Percentiles rank a stretch among this genome's conserved stretches.
phyloP scores from a whole-genome alignment of 2,329 filamentous ascomycete species.

The Sclerotiophoma versabilis region DNA sequence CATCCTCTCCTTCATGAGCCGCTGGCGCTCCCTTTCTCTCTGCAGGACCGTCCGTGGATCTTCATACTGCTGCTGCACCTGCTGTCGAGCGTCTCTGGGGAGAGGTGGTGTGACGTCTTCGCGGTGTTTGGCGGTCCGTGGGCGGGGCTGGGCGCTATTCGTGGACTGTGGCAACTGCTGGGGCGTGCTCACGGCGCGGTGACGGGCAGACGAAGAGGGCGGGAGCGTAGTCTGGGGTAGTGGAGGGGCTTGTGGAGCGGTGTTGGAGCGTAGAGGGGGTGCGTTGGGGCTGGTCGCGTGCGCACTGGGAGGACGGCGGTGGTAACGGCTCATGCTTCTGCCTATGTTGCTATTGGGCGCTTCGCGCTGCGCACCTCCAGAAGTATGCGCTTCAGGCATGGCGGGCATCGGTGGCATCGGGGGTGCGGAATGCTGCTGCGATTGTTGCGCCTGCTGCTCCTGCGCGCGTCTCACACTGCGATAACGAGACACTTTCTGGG shows the following conservation, averaged over 20 bases:
- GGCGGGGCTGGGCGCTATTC: constrained; percentile 35
- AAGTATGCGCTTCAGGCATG: constrained; percentile 6
- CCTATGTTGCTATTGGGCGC: constrained; percentile 25
- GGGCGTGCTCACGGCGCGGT: constrained; percentile 39
- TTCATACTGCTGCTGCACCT: constrained; percentile 35
- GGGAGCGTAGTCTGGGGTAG: constrained; percentile 18
- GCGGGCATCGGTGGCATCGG: constrained; percentile 29
- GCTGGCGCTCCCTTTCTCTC: constrained; percentile 42
- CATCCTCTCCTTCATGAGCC: constrained; percentile 38
- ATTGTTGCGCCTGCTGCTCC: constrained; percentile 36
- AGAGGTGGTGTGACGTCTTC: constrained; percentile 28
- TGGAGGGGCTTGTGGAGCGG: constrained; percentile 27
- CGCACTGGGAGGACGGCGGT: constrained; percentile 42
- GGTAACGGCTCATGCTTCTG: constrained; percentile 53
- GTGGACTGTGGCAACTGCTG: constrained; percentile 26
- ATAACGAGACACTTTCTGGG: constrained; percentile 64
- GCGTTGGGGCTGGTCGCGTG: constrained; percentile 34
- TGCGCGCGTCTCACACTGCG: constrained; percentile 61
- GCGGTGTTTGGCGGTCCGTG: constrained; percentile 33
- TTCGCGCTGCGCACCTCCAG: constrained; percentile 5
- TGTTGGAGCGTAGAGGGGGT: constrained; percentile 35
- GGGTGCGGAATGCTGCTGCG: constrained; percentile 24
- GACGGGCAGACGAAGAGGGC: constrained; percentile 28
- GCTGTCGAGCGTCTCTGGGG: constrained; percentile 27
- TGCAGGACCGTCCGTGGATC: constrained; percentile 44